Evolutionary conservation across 169 alveolate genomes (phyloP).

Genomic region (Plasmodium yoelii): DNA sequence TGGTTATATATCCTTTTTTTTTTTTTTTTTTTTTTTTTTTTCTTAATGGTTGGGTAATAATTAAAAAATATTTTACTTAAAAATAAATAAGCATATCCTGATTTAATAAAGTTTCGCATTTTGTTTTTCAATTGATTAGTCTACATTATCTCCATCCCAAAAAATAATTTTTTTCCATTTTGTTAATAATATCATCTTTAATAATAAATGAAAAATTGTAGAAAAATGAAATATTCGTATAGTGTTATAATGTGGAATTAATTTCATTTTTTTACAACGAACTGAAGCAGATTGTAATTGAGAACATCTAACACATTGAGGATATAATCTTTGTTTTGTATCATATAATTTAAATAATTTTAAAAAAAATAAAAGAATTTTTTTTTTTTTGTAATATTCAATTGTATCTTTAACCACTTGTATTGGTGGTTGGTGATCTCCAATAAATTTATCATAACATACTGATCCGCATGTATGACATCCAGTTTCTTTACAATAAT

Average conservation of each 20-base stretch:
- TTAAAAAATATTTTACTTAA: no score
- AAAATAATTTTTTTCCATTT: slow-evolving; percentile 37
- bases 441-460: slow-evolving; percentile 49
- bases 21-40: no score
- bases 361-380: slow-evolving; percentile 3
- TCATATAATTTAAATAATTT: slow-evolving; percentile 67
- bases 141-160: slow-evolving; percentile 50
- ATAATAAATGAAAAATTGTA: slow-evolving; percentile 37
- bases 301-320: slow-evolving; percentile 63
- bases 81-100: no score
- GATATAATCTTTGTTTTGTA: slow-evolving; percentile 59
- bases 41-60: no score
- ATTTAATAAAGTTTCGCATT: no score
- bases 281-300: slow-evolving; percentile 72
- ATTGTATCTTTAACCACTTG: slow-evolving; percentile 53
- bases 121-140: slow-evolving; percentile 1
- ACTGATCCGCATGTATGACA: slow-evolving; percentile 71
- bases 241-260: slow-evolving; percentile 62
- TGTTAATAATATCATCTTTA: slow-evolving; percentile 48
- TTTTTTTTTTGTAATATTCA: slow-evolving; percentile 34
- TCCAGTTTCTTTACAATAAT: slow-evolving; percentile 50
- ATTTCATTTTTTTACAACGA: slow-evolving; percentile 37
- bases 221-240: slow-evolving; percentile 51
- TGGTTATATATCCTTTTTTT: no score
- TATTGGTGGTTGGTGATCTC: slow-evolving; percentile 75